Base-by-base conservation (phyloP, 2,329 filamentous ascomycete species). In the Paracoccidioides lutzii region DNA sequence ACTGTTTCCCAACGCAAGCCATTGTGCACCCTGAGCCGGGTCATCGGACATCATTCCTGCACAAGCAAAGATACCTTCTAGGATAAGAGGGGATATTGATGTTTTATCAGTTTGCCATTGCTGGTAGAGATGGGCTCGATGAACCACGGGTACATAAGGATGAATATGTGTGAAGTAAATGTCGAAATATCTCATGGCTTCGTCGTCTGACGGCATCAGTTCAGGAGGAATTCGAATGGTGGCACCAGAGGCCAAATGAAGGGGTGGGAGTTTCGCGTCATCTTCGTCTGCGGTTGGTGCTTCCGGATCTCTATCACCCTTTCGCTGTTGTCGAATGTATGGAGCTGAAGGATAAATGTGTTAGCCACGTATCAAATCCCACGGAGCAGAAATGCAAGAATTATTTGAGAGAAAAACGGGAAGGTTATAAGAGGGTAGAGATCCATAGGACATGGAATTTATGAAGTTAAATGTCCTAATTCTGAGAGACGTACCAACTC, bases 41-140 rank as follows among this genome's bases (percentile, higher is more conserved):
- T 94, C 88, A 60, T 93, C 89, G 0, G 90, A 84, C 59, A 95
- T 78, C 38, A 89, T 81, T 9, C 53, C 53, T 3, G 89, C 85
- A 66, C 94, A 93, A 10, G 91, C 89, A 69, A 97, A 95, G 15
- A 97, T 83, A 5, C 88, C 88, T 69, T 96, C 91, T 0, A 97
- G 75, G 56, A 97, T 79, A 37, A 97, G 75, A 0, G 91, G 90
- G 0, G 93, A 96, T 35, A 97, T 90, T 0, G 86, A 81, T n/a
- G 85, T 81, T 57, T 88, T 81, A 59, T 90, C 85, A 14, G 81
- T 83, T 56, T 87, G 83, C 91, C 91, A 97, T 72, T 96, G 90
- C 45, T 89, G 84, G 65, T 93, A 95, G 64, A 97, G 87, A 42
- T 85, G 77, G 2, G 80, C 75, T 64, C 88, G 87, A 72, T 93